Conservation (phyloP, 345 rosid genomes). For the Citrus hindsii region DNA sequence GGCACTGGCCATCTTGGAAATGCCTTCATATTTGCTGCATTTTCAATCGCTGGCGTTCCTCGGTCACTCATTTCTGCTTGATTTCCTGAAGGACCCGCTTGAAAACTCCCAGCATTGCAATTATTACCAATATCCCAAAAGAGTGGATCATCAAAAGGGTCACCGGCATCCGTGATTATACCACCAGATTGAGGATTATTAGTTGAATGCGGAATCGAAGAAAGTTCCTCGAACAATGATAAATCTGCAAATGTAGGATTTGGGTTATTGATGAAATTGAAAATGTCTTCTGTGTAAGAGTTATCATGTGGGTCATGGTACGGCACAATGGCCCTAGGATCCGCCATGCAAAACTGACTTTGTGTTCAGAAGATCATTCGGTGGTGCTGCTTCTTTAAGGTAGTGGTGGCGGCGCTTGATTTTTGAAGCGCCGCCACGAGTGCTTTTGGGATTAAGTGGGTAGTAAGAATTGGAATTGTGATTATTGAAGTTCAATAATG, state of each 20-base stretch:
- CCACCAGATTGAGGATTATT: neutral
- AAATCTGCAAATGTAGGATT: conserved; percentile 21
- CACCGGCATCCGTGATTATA: conserved; percentile 2
- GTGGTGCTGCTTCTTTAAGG: neutral
- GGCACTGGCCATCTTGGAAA: conserved; percentile 25
- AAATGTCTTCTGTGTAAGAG: conserved; percentile 11
- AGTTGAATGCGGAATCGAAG: neutral
- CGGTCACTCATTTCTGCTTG: neutral
- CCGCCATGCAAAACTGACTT: conserved; percentile 24
- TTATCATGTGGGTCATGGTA: conserved; percentile 31
- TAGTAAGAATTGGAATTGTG: conserved; percentile 3
- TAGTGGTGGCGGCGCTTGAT: neutral
- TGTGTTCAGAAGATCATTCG: neutral
- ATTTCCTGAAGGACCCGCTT: conserved; percentile 11
- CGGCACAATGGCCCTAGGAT: conserved; percentile 24
- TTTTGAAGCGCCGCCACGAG: conserved; percentile 4
- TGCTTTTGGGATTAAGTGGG: neutral
- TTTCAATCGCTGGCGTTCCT: neutral
- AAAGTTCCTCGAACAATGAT: neutral
- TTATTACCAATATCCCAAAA: conserved; percentile 9
- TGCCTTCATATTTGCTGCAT: neutral
- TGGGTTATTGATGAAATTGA: neutral
- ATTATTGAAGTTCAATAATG: no score
- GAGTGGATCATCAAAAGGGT: conserved; percentile 27
- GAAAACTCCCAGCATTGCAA: neutral